A percentile compares a stretch with the other conserved stretches of the same genome.
These are phyloP conservation scores for Didymella lethalis DNA, from an alignment of 2,329 filamentous ascomycete species.

Conservation along the genomic window DNA sequence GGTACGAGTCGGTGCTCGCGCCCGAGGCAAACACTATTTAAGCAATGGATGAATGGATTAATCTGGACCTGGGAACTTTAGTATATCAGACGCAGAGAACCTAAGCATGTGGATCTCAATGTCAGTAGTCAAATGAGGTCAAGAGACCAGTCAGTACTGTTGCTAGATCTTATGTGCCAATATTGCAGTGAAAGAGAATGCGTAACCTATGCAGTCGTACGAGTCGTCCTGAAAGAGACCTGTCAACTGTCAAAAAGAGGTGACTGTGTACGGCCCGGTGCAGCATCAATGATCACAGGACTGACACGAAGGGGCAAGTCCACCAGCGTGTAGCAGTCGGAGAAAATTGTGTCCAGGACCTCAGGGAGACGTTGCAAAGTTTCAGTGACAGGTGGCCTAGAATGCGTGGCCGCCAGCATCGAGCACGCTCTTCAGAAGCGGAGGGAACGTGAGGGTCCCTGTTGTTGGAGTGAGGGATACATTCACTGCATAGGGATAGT, in stretches of 20 bases:
- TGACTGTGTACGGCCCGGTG: conserved; percentile 24
- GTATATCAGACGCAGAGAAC: background rate
- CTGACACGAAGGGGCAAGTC: conserved; percentile 7
- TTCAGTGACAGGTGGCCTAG: conserved; percentile 10
- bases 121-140: conserved; percentile 19
- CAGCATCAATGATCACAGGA: conserved; percentile 10
- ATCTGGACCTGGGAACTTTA: background rate
- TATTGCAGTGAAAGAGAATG: conserved; percentile 5
- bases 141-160: conserved; percentile 13
- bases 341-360: background rate
- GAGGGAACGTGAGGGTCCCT: conserved; percentile 16
- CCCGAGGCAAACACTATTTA: conserved; percentile 22
- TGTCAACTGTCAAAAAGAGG: conserved; percentile 35
- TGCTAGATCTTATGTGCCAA: conserved; percentile 1
- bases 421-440: conserved; percentile 1
- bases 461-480: conserved; percentile 16
- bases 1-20: conserved; percentile 18
- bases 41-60: conserved; percentile 16
- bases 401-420: conserved; percentile 16
- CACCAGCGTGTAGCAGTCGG: conserved; percentile 2
- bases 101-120: background rate
- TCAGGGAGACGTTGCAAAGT: background rate
- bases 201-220: conserved; percentile 9
- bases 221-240: conserved; percentile 23
- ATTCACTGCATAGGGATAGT: conserved; percentile 3